Conservation (phyloP, 2,329 filamentous ascomycete species). For the Akanthomyces muscarius region DNA sequence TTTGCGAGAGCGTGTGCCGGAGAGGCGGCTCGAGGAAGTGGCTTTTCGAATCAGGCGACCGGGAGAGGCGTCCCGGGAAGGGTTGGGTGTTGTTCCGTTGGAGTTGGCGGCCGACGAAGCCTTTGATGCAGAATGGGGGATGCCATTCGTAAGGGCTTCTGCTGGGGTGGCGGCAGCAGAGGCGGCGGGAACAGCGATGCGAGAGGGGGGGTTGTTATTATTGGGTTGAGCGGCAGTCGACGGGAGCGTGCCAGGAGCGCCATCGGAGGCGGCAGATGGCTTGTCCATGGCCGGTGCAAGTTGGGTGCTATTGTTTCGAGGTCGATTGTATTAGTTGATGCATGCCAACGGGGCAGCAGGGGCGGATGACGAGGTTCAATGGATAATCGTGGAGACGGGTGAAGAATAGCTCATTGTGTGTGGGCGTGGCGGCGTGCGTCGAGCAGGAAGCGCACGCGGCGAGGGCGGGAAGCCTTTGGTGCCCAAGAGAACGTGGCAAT, state of each 20-base stretch:
- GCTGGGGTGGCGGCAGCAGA: neutral
- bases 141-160: neutral
- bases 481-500: slow-evolving; percentile 21
- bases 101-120: slow-evolving; percentile 35
- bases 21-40: slow-evolving; percentile 32
- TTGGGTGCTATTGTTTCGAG: slow-evolving; percentile 24
- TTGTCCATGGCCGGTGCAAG: slow-evolving; percentile 33
- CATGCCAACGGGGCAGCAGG: slow-evolving; percentile 18
- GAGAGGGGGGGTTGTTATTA: slow-evolving; percentile 20
- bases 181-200: slow-evolving; percentile 1
- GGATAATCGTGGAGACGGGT: slow-evolving; percentile 23
- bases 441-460: slow-evolving; percentile 21
- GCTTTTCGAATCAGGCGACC: slow-evolving; percentile 36
- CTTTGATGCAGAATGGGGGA: neutral
- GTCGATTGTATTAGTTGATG: slow-evolving; percentile 27
- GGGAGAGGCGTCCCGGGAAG: slow-evolving; percentile 47
- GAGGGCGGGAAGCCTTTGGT: neutral
- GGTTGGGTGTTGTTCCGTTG: slow-evolving; percentile 33
- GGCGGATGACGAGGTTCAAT: slow-evolving; percentile 24
- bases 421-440: slow-evolving; percentile 29
- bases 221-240: slow-evolving; percentile 22
- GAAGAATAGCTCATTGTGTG: slow-evolving; percentile 33
- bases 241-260: slow-evolving; percentile 23
- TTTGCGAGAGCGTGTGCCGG: slow-evolving; percentile 55
- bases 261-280: slow-evolving; percentile 28